phyloP scores from a whole-genome alignment of 1,284 basidiomycete species.

The Pholiota adiposa region DNA sequence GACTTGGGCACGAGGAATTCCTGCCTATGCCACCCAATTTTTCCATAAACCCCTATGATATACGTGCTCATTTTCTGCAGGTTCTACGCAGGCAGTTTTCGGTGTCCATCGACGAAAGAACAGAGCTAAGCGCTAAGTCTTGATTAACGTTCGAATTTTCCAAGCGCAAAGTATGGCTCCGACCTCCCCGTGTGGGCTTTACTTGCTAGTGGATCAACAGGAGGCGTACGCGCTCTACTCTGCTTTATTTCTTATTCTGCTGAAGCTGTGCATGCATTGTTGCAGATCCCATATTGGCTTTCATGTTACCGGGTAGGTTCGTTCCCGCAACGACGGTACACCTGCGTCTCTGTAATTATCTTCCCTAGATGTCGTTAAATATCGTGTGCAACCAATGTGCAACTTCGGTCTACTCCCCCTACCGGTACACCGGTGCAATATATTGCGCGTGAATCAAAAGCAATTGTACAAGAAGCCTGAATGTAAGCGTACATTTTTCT shows the following conservation, averaged over 20 bases:
- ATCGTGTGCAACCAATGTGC: slow-evolving; percentile 85
- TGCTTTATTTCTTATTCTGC: not conserved
- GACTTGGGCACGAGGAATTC: slow-evolving; percentile 92
- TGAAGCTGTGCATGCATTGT: not conserved
- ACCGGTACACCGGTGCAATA: slow-evolving; percentile 81
- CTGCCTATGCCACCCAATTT: slow-evolving; percentile 90
- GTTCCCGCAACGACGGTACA: not conserved
- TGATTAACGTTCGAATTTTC: slow-evolving; percentile 82
- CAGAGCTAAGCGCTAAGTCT: too few species aligned
- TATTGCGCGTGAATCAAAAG: slow-evolving; percentile 71
- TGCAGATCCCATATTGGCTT: slow-evolving; percentile 90
- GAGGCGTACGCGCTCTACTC: slow-evolving; percentile 68
- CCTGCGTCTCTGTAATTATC: not conserved
- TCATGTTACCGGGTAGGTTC: slow-evolving; percentile 84
- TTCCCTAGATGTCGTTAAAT: slow-evolving; percentile 84
- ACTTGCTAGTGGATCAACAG: slow-evolving; percentile 84
- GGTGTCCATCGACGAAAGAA: not conserved
- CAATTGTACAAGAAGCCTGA: slow-evolving; percentile 73
- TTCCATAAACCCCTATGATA: not conserved
- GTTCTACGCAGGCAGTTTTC: slow-evolving; percentile 69
- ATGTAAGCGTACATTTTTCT: slow-evolving; percentile 44
- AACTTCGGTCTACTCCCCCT: slow-evolving; percentile 80
- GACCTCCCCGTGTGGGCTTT: slow-evolving; percentile 89
- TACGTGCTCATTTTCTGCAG: slow-evolving; percentile 36
- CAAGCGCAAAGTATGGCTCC: slow-evolving; percentile 67